These are phyloP conservation scores for Stachybotrys chlorohalonatus DNA, from an alignment of 2,329 filamentous ascomycete genomes.

Conservation along the genomic window DNA sequence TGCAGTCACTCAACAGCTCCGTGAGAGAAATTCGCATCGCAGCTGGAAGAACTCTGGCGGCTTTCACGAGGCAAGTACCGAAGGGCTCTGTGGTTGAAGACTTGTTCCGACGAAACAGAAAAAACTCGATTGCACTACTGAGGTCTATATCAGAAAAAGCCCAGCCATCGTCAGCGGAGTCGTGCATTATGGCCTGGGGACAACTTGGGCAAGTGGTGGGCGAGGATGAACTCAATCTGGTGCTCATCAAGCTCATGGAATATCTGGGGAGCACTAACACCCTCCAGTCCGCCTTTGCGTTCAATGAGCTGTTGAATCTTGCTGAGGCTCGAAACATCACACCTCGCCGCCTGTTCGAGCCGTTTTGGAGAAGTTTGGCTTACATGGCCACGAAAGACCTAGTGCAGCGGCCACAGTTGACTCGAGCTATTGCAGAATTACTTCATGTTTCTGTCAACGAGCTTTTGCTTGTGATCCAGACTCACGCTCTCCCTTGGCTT, in stretches of 20 bases:
- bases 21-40: constrained; percentile 76
- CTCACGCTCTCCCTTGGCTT: constrained; percentile 76
- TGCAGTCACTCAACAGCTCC: constrained; percentile 75
- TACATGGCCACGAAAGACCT: constrained; percentile 78
- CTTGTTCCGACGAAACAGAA: constrained; percentile 39
- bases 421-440: constrained; percentile 70
- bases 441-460: constrained; percentile 66
- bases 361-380: constrained; percentile 83
- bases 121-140: constrained; percentile 61
- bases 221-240: constrained; percentile 78
- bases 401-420: constrained; percentile 69
- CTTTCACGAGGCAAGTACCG: constrained; percentile 44
- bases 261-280: constrained; percentile 79
- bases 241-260: constrained; percentile 73
- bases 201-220: constrained; percentile 68
- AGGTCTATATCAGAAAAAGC: constrained; percentile 63
- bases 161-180: constrained; percentile 63
- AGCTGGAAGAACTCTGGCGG: constrained; percentile 58
- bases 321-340: constrained; percentile 55
- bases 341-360: constrained; percentile 63
- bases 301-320: constrained; percentile 70
- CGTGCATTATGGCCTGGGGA: constrained; percentile 78
- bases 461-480: constrained; percentile 67
- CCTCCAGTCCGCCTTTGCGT: constrained; percentile 71
- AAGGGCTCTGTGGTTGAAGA: constrained; percentile 10